Percentiles rank a stretch among this genome's conserved stretches.
Conservation (phyloP, 768 basidiomycete species). For the Ramaria sp. region DNA sequence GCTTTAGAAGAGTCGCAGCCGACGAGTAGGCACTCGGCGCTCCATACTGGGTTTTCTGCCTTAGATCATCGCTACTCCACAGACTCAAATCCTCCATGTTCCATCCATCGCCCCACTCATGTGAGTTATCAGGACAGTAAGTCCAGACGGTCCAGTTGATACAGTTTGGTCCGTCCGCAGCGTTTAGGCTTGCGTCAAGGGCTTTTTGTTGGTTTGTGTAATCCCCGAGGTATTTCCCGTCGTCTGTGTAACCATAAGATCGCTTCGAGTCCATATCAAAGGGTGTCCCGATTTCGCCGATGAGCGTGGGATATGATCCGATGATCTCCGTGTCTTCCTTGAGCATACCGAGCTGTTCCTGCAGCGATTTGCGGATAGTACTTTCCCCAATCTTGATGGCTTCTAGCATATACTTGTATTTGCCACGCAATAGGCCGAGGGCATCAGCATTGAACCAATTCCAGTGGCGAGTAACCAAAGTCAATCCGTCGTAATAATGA, state of each 20-base stretch:
- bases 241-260: slow-evolving; percentile 51
- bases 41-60: slow-evolving; percentile 10
- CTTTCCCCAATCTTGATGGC: slow-evolving; percentile 75
- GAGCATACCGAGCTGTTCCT: slow-evolving; percentile 72
- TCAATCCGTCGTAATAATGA: slow-evolving; percentile 94
- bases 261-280: slow-evolving; percentile 87
- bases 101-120: slow-evolving; percentile 94
- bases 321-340: slow-evolving; percentile 62
- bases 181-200: slow-evolving; percentile 77
- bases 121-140: slow-evolving; percentile 72
- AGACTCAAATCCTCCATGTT: slow-evolving; percentile 91
- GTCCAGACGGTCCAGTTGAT: slow-evolving; percentile 84
- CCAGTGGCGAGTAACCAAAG: slow-evolving; percentile 87
- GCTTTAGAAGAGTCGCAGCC: not conserved
- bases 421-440: slow-evolving; percentile 79
- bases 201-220: slow-evolving; percentile 71
- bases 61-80: slow-evolving; percentile 71
- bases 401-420: slow-evolving; percentile 53
- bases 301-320: slow-evolving; percentile 72
- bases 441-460: slow-evolving; percentile 95
- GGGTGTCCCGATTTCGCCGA: slow-evolving; percentile 93
- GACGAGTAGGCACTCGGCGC: slow-evolving; percentile 5
- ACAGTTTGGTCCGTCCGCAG: slow-evolving; percentile 61
- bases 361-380: slow-evolving; percentile 71
- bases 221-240: slow-evolving; percentile 59